Conservation (phyloP, 176 grass and related monocot species). For the Rhynchospora breviuscula region DNA sequence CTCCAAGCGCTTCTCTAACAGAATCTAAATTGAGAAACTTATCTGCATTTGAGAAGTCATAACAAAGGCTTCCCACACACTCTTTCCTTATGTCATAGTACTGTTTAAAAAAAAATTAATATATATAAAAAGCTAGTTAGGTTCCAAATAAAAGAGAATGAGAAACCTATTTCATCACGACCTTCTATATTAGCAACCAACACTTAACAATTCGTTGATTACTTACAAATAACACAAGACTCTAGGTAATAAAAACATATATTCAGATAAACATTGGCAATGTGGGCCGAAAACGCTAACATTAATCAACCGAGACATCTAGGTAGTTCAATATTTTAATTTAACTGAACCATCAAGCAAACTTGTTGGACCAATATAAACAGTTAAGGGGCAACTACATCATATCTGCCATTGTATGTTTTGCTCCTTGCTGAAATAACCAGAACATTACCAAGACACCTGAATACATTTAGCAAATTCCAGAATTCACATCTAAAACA, state of each 20-base stretch:
- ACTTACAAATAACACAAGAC: background rate
- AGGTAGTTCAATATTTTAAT: background rate
- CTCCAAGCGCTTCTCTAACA: slow-evolving; percentile 71
- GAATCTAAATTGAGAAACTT: slow-evolving; percentile 74
- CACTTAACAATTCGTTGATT: background rate
- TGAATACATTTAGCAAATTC: background rate
- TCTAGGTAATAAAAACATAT: background rate
- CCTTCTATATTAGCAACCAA: background rate
- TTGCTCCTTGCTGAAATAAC: background rate
- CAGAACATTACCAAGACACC: background rate
- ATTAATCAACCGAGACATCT: background rate
- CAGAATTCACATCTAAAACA: background rate
- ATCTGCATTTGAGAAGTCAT: slow-evolving; percentile 81
- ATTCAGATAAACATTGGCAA: background rate
- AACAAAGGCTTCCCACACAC: slow-evolving; percentile 73
- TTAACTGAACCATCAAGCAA: background rate
- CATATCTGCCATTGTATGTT: background rate
- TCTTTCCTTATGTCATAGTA: slow-evolving; percentile 90
- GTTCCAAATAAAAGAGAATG: background rate
- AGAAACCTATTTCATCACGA: background rate
- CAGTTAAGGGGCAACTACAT: background rate
- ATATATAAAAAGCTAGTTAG: background rate
- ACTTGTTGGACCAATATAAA: background rate
- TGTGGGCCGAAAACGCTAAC: background rate
- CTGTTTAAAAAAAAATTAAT: slow-evolving; percentile 38